Evolutionary conservation across 805 yeast genomes (phyloP).

Genomic region (Sugiyamaella mastotermitis): DNA sequence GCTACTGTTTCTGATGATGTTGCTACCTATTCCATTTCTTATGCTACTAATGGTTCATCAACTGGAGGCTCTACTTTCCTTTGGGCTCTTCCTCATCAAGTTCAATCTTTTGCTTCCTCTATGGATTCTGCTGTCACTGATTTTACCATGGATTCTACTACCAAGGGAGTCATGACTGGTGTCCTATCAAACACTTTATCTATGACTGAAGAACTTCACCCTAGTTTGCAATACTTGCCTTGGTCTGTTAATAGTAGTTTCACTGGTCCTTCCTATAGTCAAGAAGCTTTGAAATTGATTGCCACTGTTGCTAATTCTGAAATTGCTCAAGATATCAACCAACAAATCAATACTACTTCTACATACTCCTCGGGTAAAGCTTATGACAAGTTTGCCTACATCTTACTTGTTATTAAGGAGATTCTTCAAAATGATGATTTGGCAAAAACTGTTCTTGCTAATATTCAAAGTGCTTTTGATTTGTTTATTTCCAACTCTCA

Average conservation of each 20-base stretch:
- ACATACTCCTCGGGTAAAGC: constrained; percentile 89
- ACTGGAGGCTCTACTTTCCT: constrained; percentile 37
- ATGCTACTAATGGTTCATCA: constrained; percentile 47
- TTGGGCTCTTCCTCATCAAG: constrained; percentile 68
- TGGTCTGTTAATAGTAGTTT: constrained; percentile 44
- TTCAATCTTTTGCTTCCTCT: constrained; percentile 35
- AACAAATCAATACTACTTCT: constrained; percentile 64
- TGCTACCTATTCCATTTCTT: constrained; percentile 45
- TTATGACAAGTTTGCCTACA: constrained; percentile 84
- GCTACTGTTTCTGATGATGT: constrained; percentile 44
- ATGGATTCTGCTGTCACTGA: constrained; percentile 30
- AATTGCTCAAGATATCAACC: constrained; percentile 46
- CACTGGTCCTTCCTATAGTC: constrained; percentile 36
- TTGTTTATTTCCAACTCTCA: constrained; percentile 68
- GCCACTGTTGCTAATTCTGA: constrained; percentile 47
- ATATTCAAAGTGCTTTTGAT: constrained; percentile 60
- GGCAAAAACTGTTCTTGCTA: constrained; percentile 46
- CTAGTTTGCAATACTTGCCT: constrained; percentile 48
- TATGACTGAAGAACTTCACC: constrained; percentile 36
- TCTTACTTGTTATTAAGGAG: constrained; percentile 65
- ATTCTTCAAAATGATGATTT: constrained; percentile 52
- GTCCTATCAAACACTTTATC: constrained; percentile 28
- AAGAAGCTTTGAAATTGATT: constrained; percentile 36
- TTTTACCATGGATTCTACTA: constrained; percentile 40
- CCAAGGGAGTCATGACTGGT: constrained; percentile 38